Evolutionary conservation across 768 basidiomycete species (phyloP), one percentile per base, ranked within the genome.

Genomic region (Plicaturopsis crispa): DNA sequence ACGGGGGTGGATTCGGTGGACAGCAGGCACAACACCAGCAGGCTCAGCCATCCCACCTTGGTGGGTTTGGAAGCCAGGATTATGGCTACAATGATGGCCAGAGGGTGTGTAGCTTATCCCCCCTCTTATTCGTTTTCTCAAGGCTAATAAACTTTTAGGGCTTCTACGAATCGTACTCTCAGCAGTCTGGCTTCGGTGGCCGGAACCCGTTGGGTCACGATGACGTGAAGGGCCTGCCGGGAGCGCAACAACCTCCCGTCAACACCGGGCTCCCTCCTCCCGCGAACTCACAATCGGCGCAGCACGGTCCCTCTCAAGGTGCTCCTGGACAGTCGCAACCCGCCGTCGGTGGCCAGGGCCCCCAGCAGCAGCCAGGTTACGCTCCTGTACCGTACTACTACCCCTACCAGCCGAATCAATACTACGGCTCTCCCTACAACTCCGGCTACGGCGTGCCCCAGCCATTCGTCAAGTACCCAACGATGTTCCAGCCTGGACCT

Each of bases 81-180:
- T 87, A 86, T 47, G 71, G 72, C 3, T 87, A 87, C 54, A 63
- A 62, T 28, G 82, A 86, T 24, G 76, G 54, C 42, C 79, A 74
- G 50, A 69, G 84, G 53, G 82, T 85, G 52, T 48, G 75, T 62
- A 13, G 38, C 14, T 31, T 30, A 1, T 14, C 19, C 35, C 3
- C 38, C 47, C 21, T 22, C 43, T 10, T 19, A 31, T 35, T 20
- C 16, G 7, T 30, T 4, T 35, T 41, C 28, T 38, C 28, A 38
- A 47, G 46, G 23, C 46, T 50, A 38, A 56, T 48, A 33, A 33
- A 33, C 42, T 20, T 46, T 28, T 46, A 84, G 81, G 75, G 75
- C 47, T 85, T 86, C 61, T 89, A 89, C 51, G 85, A 88, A 31
- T 73, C 76, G 6, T 87, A 88, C 51, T 60, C 57, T 33, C 84